Evolutionary conservation across 2,329 filamentous ascomycete genomes (phyloP), one percentile per base, ranked within the genome.

Genomic region (Aspergillus brunneoviolaceus): DNA sequence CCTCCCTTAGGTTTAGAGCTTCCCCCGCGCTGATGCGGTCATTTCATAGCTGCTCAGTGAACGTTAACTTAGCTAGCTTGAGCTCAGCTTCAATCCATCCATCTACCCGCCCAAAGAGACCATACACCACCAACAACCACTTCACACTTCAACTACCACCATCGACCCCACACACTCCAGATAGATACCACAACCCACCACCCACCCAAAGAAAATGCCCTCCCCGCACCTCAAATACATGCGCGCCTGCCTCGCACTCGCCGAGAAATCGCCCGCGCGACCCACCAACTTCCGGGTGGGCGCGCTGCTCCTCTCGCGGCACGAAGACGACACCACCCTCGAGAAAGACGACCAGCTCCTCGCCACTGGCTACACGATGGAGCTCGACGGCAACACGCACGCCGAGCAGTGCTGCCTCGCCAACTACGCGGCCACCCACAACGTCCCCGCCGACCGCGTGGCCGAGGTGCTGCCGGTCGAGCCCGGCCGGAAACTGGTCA

Each of bases 281-380:
- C 89, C 93, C 2, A 92, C 91, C 55, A 98, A 98, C 76, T 99
- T 92, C 80, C 87, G 94, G 61, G 93, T 99, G 23, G 95, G 95
- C 48, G 95, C 95, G n/a, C 76, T 96, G n/a, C 82, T 98, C 45
- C 83, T 95, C 60, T 73, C 71, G 57, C 70, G 72, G 52, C 67
- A 69, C 61, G 66, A 72, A 42, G 57, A 64, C 53, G 68, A 74
- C 51, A 52, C 65, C 50, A 62, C 59, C 49, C 66, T 61, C 10
- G 50, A 61, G n/a, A 3, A 42, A 23, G 67, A 74, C 27, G 76
- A 87, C 67, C 73, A 77, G 27, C 80, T 96, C 60, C 81, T 96
- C 29, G 85, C 90, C 0, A 90, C 91, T 1, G 94, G 95, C 57
- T 98, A 94, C 79, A 97, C 95, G 0, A 84, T 97, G 60, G 94